Evolutionary conservation across 2,329 filamentous ascomycete genomes (phyloP).

Genomic region (Cercospora sp.): DNA sequence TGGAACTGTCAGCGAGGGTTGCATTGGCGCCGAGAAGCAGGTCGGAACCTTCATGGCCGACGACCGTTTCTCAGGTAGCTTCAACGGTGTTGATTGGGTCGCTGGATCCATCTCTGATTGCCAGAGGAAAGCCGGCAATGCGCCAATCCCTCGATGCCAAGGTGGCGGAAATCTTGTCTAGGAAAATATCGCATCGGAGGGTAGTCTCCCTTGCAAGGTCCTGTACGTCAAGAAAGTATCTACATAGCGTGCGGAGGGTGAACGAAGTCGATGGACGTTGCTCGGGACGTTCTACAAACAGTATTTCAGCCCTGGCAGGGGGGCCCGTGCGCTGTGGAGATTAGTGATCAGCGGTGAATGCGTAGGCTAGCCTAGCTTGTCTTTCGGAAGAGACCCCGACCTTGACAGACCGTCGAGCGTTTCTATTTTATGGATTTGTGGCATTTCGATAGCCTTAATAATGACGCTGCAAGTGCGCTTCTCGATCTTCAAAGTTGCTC

Average conservation of each 20-base stretch:
- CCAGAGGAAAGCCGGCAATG: slow-evolving; percentile 14
- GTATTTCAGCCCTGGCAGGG: background rate
- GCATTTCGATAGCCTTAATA: background rate
- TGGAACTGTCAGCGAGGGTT: slow-evolving; percentile 24
- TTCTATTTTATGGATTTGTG: background rate
- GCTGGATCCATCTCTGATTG: slow-evolving; percentile 25
- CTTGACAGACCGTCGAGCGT: background rate
- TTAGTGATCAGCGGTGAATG: background rate
- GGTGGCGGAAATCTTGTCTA: slow-evolving; percentile 18
- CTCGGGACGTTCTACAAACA: background rate
- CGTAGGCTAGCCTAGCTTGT: background rate
- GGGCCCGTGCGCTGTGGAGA: background rate
- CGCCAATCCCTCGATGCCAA: slow-evolving; percentile 26
- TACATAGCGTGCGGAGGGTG: background rate
- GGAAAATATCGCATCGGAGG: background rate
- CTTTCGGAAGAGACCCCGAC: background rate
- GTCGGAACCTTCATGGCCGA: slow-evolving; percentile 28
- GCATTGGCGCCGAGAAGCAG: slow-evolving; percentile 20
- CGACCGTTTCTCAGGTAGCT: slow-evolving; percentile 16
- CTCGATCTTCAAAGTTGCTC: too few relatives aligned
- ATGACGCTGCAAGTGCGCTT: background rate
- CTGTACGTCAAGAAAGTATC: background rate
- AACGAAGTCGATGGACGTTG: background rate
- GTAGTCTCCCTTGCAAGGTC: background rate
- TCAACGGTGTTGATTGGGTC: slow-evolving; percentile 25